Conservation (phyloP, 371 early-diverging fungal genomes). For the Mucor plumbeus region DNA sequence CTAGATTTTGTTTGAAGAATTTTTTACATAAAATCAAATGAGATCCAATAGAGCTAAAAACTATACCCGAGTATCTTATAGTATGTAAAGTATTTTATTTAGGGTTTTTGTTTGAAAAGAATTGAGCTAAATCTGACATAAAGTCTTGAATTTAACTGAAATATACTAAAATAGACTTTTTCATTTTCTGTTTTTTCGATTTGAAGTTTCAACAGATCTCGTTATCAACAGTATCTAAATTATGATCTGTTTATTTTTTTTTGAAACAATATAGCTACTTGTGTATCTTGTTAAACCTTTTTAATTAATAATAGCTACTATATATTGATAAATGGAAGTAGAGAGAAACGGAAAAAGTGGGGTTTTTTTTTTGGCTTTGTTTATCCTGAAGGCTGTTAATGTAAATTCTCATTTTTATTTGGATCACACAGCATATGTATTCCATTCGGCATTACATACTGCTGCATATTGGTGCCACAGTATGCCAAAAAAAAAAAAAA, state of each 20-base stretch:
- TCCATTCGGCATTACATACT: background rate
- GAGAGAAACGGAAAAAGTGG: too few relatives aligned
- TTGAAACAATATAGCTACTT: too few relatives aligned
- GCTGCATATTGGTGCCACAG: constrained; percentile 5
- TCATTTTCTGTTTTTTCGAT: background rate
- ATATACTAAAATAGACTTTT: background rate
- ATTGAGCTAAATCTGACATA: too few relatives aligned
- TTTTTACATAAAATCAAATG: too few relatives aligned
- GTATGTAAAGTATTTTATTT: background rate
- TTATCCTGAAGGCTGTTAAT: background rate
- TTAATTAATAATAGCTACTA: background rate
- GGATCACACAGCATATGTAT: constrained; percentile 1
- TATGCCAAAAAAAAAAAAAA: background rate
- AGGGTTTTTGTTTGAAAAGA: too few relatives aligned
- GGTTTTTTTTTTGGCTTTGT: too few relatives aligned
- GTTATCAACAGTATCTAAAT: too few relatives aligned
- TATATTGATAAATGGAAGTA: too few relatives aligned
- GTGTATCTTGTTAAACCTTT: background rate
- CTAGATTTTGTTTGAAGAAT: too few relatives aligned
- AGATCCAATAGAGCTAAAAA: too few relatives aligned
- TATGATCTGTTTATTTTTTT: too few relatives aligned
- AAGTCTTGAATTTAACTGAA: background rate
- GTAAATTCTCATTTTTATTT: background rate
- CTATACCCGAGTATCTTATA: background rate
- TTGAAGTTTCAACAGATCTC: too few relatives aligned